Evolutionary conservation across 441 rosid genomes (phyloP).

Genomic region (Pelargonium australe): DNA sequence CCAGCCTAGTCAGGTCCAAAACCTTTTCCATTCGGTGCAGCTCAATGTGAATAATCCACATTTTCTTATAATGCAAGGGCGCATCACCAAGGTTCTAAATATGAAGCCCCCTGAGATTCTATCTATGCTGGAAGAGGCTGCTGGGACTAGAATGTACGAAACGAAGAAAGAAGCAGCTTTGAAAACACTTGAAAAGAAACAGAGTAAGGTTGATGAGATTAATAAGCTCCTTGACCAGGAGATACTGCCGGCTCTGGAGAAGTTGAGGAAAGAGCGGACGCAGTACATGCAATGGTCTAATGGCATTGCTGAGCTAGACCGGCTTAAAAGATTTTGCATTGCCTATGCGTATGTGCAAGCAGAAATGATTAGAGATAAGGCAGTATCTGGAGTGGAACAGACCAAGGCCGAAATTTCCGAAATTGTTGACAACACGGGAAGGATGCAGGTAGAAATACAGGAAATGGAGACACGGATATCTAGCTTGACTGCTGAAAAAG

Average conservation of each 20-base stretch:
- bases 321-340: conserved; percentile 79
- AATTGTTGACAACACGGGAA: conserved; percentile 49
- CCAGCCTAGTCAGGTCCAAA: conserved; percentile 97
- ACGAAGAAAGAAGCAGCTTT: conserved; percentile 86
- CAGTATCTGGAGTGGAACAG: conserved; percentile 57
- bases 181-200: conserved; percentile 95
- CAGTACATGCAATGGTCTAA: conserved; percentile 99
- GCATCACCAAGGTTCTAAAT: conserved; percentile 89
- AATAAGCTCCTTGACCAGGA: conserved; percentile 88
- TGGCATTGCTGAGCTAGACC: conserved; percentile 77
- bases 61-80: conserved; percentile 99
- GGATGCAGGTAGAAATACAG: conserved; percentile 38
- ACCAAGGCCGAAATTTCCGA: conserved; percentile 46
- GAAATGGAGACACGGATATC: conserved; percentile 61
- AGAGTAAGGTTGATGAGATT: conserved; percentile 89
- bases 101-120: conserved; percentile 98
- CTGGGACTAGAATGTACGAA: conserved; percentile 99
- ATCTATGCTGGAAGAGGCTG: conserved; percentile 99
- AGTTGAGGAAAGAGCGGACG: conserved; percentile 76
- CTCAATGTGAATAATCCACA: conserved; percentile 97
- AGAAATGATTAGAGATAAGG: conserved; percentile 63
- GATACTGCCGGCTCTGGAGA: conserved; percentile 90
- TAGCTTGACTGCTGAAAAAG: conserved; percentile 66
- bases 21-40: conserved; percentile 95
- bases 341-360: conserved; percentile 89